phyloP scores from a whole-genome alignment of 2,329 filamentous ascomycete species.

The Arthroderma sp. region DNA sequence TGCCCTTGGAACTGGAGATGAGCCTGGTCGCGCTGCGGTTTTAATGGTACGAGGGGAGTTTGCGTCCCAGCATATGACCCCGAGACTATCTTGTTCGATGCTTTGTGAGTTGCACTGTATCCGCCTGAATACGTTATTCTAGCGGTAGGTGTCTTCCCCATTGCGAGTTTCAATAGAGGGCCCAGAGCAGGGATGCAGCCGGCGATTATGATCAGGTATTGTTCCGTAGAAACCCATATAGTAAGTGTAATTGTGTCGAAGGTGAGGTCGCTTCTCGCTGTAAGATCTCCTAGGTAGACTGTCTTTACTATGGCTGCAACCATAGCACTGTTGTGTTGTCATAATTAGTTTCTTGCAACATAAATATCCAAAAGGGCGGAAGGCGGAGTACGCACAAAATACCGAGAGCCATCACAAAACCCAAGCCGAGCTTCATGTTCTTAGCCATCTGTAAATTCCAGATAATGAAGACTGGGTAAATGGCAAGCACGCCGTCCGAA shows the following conservation, averaged over 20 bases:
- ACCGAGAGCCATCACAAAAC: conserved; percentile 5
- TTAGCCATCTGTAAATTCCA: conserved; percentile 5
- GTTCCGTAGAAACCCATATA: conserved; percentile 6
- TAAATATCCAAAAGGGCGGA: neutral
- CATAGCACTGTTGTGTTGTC: conserved; percentile 2
- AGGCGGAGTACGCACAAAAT: conserved; percentile 5
- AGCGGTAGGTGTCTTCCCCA: conserved; percentile 1
- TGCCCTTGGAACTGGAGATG: neutral
- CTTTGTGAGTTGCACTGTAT: neutral
- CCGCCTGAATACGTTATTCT: neutral
- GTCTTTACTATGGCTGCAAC: conserved; percentile 6
- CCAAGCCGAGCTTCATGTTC: conserved; percentile 6
- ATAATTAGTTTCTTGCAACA: neutral
- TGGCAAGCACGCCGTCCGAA: conserved; percentile 7
- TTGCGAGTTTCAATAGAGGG: conserved; percentile 2
- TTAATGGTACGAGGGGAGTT: neutral
- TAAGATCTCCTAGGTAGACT: conserved; percentile 4
- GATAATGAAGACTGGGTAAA: conserved; percentile 11
- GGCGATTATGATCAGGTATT: conserved; percentile 11
- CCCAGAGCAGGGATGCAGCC: conserved; percentile 8
- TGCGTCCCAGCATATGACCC: neutral
- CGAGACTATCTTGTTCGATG: neutral
- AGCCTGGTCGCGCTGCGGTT: neutral
- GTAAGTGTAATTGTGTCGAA: conserved; percentile 5
- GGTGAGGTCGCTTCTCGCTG: conserved; percentile 6